These are phyloP conservation scores for Starmerella etchellsii DNA, from an alignment of 805 yeast genomes.

Conservation along the genomic window DNA sequence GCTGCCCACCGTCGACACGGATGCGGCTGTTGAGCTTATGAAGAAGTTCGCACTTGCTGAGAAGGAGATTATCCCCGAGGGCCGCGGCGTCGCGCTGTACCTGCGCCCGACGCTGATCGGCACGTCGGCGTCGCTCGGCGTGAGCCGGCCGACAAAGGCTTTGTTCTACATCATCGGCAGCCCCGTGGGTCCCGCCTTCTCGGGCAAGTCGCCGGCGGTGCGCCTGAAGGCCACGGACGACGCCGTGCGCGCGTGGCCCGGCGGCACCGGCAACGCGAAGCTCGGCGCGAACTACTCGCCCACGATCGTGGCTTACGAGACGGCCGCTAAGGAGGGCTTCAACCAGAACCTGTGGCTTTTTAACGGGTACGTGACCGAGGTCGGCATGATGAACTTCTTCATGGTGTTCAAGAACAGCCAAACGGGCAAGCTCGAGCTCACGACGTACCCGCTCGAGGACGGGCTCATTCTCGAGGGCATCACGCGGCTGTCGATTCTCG, in stretches of 20 bases:
- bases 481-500: slow-evolving; percentile 78
- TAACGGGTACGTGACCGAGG: slow-evolving; percentile 81
- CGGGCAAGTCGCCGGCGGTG: slow-evolving; percentile 86
- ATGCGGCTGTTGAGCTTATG: slow-evolving; percentile 60
- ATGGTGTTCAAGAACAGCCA: slow-evolving; percentile 58
- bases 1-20: slow-evolving; percentile 72
- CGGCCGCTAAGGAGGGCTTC: slow-evolving; percentile 84
- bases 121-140: slow-evolving; percentile 79
- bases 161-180: slow-evolving; percentile 76
- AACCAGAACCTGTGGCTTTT: slow-evolving; percentile 95
- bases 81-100: slow-evolving; percentile 81
- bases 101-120: slow-evolving; percentile 94
- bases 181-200: slow-evolving; percentile 85
- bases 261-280: slow-evolving; percentile 93
- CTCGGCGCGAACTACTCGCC: slow-evolving; percentile 98
- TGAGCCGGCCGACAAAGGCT: slow-evolving; percentile 68
- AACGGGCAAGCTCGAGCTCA: slow-evolving; percentile 76
- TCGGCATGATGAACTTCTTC: slow-evolving; percentile 95
- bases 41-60: slow-evolving; percentile 66
- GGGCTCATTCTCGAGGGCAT: slow-evolving; percentile 97
- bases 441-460: slow-evolving; percentile 91
- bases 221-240: slow-evolving; percentile 87
- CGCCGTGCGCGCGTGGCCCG: slow-evolving; percentile 98
- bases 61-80: slow-evolving; percentile 64
- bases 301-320: slow-evolving; percentile 74